Base-by-base conservation (phyloP, 257 asterid species). In the Datura wrightii region DNA sequence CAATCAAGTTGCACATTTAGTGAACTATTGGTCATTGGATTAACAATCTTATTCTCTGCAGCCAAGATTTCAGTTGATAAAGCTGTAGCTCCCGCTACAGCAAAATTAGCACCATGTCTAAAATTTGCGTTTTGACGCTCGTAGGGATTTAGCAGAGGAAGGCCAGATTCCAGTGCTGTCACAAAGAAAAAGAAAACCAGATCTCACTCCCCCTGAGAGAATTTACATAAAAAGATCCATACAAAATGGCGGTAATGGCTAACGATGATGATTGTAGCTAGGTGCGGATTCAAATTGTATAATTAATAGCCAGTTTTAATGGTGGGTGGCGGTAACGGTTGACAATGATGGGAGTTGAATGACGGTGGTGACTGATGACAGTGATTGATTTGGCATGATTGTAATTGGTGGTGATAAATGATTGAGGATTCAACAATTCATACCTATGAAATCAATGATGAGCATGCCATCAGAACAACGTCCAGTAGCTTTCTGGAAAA, bases 51-150 rank as follows among this genome's bases (percentile, higher is more conserved):
- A 6, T 82, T 85, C 41, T 56, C 24, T 8, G 83, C 31, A 24
- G 31, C 76, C 24, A 87, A 53, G 39, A 50, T 2, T 55, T 65
- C 5, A 0, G 24, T n/a, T 1, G 85, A 62, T 52, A 87, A 63
- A 18, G 89, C 89, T 10, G 89, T 82, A 18, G 80, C 84, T 2
- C 87, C 84, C 1, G 86, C 79, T 16, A 82, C 80, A n/a, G 88
- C 90, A 59, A 82, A 87, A 56, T 85, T 87, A 5, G 18, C 74
- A 6, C 90, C 90, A 39, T 87, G 65, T 18, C n/a, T 85, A 50
- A 83, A 72, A 16, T 82, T 10, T 14, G 83, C 83, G 4, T 10
- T 44, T 72, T n/a, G 11, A 31, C 54, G n/a, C 54, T 42, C 39
- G 56, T 36, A 78, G 0, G 89, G 88, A 36, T 82, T 50, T 58